phyloP scores from a whole-genome alignment of 495 filamentous ascomycete genomes.

The Bryoglossum gracile region DNA sequence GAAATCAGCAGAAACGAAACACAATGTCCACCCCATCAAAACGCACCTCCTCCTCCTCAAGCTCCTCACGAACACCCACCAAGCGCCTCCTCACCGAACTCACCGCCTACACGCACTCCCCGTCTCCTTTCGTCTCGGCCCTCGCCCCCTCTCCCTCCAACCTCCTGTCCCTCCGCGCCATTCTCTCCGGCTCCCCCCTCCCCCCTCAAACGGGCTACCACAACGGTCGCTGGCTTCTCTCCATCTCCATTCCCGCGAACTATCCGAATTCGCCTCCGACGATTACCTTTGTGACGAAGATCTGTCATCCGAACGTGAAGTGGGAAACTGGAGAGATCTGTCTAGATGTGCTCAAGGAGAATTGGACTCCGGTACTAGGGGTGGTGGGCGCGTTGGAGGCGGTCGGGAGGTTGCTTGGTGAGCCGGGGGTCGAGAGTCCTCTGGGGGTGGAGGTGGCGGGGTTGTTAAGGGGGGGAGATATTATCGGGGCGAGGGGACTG shows the following conservation, averaged over 20 bases:
- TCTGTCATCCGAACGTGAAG: conserved; percentile 81
- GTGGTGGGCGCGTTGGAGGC: conserved; percentile 68
- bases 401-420: conserved; percentile 61
- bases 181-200: conserved; percentile 62
- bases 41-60: conserved; percentile 23
- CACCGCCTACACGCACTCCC: conserved; percentile 43
- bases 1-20: too few species aligned
- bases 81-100: conserved; percentile 63
- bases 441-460: conserved; percentile 84
- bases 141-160: conserved; percentile 67
- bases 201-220: conserved; percentile 53
- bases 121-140: conserved; percentile 37
- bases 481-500: conserved; percentile 66
- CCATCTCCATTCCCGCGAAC: conserved; percentile 63
- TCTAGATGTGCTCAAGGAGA: conserved; percentile 69
- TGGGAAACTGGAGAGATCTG: conserved; percentile 87
- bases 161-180: conserved; percentile 69
- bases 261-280: conserved; percentile 75
- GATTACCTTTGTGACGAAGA: conserved; percentile 69
- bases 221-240: conserved; percentile 80
- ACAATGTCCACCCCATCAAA: too few species aligned
- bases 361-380: conserved; percentile 82
- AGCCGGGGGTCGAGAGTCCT: conserved; percentile 74
- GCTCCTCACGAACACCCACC: conserved; percentile 25
- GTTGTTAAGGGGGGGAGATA: conserved; percentile 68